These are phyloP conservation scores for Nitzschia sp. DNA, from an alignment of 108 stramenopile species.

Conservation along the genomic window DNA sequence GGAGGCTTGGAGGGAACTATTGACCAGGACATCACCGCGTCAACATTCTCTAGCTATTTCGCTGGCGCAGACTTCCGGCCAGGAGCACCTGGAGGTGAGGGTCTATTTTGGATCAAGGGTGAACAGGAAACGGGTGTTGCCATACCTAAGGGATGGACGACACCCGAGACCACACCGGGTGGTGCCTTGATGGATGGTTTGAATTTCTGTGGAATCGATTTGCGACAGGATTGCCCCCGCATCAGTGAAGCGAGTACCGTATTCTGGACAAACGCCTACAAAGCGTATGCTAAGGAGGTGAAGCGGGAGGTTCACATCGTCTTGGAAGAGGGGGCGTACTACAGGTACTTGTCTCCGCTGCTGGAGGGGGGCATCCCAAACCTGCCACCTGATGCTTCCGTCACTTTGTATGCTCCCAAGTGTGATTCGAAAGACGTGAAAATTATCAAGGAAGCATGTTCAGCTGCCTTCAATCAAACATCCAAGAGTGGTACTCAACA, in stretches of 20 bases:
- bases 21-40: background rate
- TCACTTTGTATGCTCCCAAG: background rate
- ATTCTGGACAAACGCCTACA: constrained; percentile 4
- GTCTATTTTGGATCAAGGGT: constrained; percentile 7
- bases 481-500: background rate
- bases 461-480: background rate
- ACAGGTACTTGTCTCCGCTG: background rate
- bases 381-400: background rate
- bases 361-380: background rate
- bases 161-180: constrained; percentile 7
- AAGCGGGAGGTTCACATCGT: background rate
- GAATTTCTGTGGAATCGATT: constrained; percentile 4
- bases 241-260: background rate
- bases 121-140: background rate
- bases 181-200: constrained; percentile 7
- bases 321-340: background rate
- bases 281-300: background rate
- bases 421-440: background rate
- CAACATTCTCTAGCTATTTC: background rate
- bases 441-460: background rate
- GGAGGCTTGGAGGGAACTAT: background rate
- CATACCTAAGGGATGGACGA: background rate
- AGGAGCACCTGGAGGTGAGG: background rate
- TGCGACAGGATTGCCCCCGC: background rate
- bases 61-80: background rate